These are phyloP conservation scores for Sugiyamaella grinbergsii DNA, from an alignment of 1,139 yeast species.

Conservation along the genomic window DNA sequence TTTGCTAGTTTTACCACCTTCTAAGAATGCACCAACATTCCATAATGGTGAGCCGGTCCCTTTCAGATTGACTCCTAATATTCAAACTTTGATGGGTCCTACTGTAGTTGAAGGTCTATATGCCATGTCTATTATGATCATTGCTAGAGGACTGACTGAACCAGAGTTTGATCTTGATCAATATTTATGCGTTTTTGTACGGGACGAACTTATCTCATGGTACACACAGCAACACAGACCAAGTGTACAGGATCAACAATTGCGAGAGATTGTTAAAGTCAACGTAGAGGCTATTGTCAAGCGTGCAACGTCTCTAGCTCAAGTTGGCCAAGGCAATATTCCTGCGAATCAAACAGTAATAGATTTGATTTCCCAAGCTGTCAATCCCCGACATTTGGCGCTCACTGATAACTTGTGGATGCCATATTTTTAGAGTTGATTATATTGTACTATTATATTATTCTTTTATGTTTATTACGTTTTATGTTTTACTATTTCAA, in stretches of 20 bases:
- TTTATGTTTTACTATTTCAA: constrained; percentile 1
- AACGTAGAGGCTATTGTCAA: constrained; percentile 86
- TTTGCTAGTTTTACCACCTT: constrained; percentile 41
- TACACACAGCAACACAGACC: constrained; percentile 73
- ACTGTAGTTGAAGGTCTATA: constrained; percentile 88
- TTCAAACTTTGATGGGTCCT: constrained; percentile 92
- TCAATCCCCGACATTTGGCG: constrained; percentile 91
- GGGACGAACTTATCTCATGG: constrained; percentile 96
- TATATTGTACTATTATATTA: constrained; percentile 8
- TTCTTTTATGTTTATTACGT: constrained; percentile 11
- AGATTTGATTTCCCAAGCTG: constrained; percentile 92
- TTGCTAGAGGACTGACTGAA: constrained; percentile 85
- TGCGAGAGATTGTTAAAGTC: constrained; percentile 82
- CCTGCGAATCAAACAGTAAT: constrained; percentile 93
- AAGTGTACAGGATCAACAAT: constrained; percentile 71
- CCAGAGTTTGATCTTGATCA: constrained; percentile 81
- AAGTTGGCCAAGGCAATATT: constrained; percentile 67
- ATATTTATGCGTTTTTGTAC: constrained; percentile 84
- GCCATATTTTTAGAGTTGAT: constrained; percentile 69
- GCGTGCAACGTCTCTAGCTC: constrained; percentile 65
- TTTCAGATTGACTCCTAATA: constrained; percentile 92
- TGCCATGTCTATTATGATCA: constrained; percentile 79
- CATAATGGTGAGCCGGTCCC: constrained; percentile 96
- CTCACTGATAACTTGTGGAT: constrained; percentile 93
- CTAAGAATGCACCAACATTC: constrained; percentile 81